These are phyloP conservation scores for Mycena vitilis DNA, from an alignment of 768 basidiomycete species.

Conservation along the genomic window DNA sequence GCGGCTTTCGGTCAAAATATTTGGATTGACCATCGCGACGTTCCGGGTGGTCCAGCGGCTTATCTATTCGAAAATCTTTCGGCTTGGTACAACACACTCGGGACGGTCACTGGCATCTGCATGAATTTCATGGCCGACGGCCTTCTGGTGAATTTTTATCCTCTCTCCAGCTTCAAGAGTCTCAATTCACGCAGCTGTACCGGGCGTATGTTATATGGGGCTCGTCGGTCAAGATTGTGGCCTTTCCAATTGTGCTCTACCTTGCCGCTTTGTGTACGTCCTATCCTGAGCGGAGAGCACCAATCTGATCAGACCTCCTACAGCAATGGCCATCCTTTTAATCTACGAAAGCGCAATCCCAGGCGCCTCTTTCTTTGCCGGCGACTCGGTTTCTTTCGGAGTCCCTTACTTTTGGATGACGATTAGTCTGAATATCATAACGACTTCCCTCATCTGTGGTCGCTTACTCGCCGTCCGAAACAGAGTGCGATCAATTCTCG, in stretches of 20 bases:
- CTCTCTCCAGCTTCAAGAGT: neutral
- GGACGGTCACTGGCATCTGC: slow-evolving; percentile 39
- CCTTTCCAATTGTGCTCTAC: slow-evolving; percentile 39
- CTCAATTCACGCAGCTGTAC: slow-evolving; percentile 44
- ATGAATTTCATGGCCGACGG: slow-evolving; percentile 51
- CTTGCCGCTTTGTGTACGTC: slow-evolving; percentile 39
- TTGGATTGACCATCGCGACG: slow-evolving; percentile 40
- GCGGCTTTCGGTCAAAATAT: slow-evolving; percentile 13
- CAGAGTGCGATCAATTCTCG: slow-evolving; percentile 36
- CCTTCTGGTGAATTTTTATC: slow-evolving; percentile 44
- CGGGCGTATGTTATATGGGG: slow-evolving; percentile 52
- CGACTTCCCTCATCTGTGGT: slow-evolving; percentile 45
- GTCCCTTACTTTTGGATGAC: slow-evolving; percentile 46
- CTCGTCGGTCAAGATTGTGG: slow-evolving; percentile 28
- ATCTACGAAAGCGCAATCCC: slow-evolving; percentile 46
- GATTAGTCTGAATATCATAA: slow-evolving; percentile 47
- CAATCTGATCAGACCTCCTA: neutral
- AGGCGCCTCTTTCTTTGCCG: slow-evolving; percentile 44
- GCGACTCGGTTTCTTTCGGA: slow-evolving; percentile 43
- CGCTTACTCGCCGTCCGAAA: slow-evolving; percentile 41
- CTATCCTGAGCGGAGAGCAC: neutral
- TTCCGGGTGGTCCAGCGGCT: slow-evolving; percentile 45
- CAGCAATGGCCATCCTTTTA: slow-evolving; percentile 45
- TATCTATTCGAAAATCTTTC: slow-evolving; percentile 41
- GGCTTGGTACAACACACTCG: slow-evolving; percentile 48